phyloP scores from a whole-genome alignment of 2,329 filamentous ascomycete genomes.

The Xylariales sp. region DNA sequence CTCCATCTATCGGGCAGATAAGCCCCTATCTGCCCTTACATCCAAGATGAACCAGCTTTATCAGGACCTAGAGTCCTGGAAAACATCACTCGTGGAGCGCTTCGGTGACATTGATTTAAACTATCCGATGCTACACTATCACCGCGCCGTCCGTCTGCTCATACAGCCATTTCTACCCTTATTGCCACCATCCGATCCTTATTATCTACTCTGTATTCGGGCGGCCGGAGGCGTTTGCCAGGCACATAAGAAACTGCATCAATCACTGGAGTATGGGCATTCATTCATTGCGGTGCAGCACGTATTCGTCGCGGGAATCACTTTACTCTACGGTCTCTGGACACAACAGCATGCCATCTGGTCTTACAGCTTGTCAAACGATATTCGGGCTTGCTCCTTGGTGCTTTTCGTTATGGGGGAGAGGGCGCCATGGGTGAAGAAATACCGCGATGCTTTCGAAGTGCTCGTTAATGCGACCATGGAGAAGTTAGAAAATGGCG shows the following conservation, averaged over 20 bases:
- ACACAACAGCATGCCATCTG: conserved; percentile 59
- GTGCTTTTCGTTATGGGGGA: conserved; percentile 63
- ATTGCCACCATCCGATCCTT: conserved; percentile 58
- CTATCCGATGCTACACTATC: conserved; percentile 62
- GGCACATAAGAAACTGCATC: conserved; percentile 56
- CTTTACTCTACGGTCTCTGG: conserved; percentile 54
- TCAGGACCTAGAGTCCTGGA: conserved; percentile 60
- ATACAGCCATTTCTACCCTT: conserved; percentile 63
- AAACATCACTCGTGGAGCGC: conserved; percentile 50
- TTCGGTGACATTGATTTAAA: conserved; percentile 55
- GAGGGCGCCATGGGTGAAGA: conserved; percentile 59
- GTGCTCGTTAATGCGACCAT: conserved; percentile 59
- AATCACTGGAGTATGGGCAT: conserved; percentile 55
- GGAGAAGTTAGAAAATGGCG: conserved; percentile 57
- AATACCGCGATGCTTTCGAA: conserved; percentile 61
- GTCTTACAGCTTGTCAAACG: conserved; percentile 61
- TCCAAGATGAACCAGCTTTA: conserved; percentile 60
- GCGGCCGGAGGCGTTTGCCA: conserved; percentile 57
- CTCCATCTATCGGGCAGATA: conserved; percentile 63
- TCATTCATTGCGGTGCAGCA: conserved; percentile 58
- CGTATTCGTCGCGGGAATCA: conserved; percentile 57
- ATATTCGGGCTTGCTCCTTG: conserved; percentile 61
- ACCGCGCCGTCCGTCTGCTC: conserved; percentile 61
- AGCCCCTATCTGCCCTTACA: conserved; percentile 56
- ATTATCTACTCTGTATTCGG: conserved; percentile 57